These are phyloP conservation scores for Corylus americana DNA, from an alignment of 306 rosid species.

Conservation along the genomic window DNA sequence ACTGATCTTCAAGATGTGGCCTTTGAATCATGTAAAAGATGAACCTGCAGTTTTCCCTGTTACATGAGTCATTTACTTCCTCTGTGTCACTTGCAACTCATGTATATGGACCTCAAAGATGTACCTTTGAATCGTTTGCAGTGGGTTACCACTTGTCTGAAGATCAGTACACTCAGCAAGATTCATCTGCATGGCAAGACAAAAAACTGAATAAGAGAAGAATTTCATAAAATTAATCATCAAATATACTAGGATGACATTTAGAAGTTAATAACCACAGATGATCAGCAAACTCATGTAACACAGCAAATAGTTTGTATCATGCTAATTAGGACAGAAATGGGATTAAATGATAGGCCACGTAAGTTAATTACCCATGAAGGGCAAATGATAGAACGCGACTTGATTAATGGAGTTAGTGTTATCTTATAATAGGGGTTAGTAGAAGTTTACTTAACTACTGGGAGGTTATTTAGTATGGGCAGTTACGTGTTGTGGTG, in stretches of 20 bases:
- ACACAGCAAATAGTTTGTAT: background rate
- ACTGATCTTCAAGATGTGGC: background rate
- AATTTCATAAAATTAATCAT: background rate
- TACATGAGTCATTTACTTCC: background rate
- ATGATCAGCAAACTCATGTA: background rate
- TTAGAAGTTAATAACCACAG: too few species aligned
- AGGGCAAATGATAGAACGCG: too few species aligned
- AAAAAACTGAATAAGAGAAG: background rate
- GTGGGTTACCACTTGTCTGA: background rate
- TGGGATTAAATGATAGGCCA: background rate
- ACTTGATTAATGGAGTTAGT: too few species aligned
- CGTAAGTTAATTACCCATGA: too few species aligned
- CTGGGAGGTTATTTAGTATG: too few species aligned
- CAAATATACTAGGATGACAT: background rate
- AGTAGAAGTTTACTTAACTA: too few species aligned
- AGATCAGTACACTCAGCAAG: background rate
- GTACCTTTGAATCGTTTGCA: slow-evolving; percentile 25
- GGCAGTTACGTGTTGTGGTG: too few species aligned
- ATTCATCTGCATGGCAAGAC: background rate
- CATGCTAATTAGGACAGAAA: background rate
- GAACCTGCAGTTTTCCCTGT: background rate
- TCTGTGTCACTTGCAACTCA: background rate
- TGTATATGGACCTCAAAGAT: background rate
- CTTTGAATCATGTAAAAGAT: background rate
- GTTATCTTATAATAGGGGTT: too few species aligned